Percentiles rank a stretch among this genome's conserved stretches.
phyloP scores from a whole-genome alignment of 805 yeast species.

The Metschnikowia shivogae region DNA sequence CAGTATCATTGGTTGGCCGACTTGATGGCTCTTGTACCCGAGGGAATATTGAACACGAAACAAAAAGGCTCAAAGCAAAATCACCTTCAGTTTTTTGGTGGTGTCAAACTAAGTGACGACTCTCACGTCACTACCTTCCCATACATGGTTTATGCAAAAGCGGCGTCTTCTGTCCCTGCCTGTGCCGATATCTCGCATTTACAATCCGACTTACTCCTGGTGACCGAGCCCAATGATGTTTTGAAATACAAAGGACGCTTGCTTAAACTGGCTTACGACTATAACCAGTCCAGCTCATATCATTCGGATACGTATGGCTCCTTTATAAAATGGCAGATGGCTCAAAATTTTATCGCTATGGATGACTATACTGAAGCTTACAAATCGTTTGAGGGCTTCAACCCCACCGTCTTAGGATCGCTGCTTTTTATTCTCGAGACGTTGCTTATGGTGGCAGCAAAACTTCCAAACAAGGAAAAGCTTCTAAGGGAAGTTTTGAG shows the following conservation, averaged over 20 bases:
- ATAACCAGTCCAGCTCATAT: background rate
- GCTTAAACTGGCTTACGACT: constrained; percentile 1
- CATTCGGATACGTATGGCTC: background rate
- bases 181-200: background rate
- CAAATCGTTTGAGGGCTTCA: background rate
- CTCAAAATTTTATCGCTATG: constrained; percentile 37
- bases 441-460: background rate
- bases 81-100: constrained; percentile 28
- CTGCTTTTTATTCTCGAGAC: background rate
- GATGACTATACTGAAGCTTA: constrained; percentile 8
- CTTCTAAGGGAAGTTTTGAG: background rate
- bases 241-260: constrained; percentile 6
- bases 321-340: constrained; percentile 45
- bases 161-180: constrained; percentile 29
- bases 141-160: constrained; percentile 25
- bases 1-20: constrained; percentile 68
- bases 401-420: background rate
- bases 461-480: background rate
- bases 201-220: constrained; percentile 3
- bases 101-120: constrained; percentile 26
- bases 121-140: constrained; percentile 28
- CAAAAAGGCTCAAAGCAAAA: constrained; percentile 11
- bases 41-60: constrained; percentile 25
- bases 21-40: constrained; percentile 47
- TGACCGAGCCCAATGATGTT: constrained; percentile 6